Evolutionary conservation across 306 rosid species (phyloP), one percentile per base, ranked within the genome.

Genomic region (Fragaria nilgerrensis): DNA sequence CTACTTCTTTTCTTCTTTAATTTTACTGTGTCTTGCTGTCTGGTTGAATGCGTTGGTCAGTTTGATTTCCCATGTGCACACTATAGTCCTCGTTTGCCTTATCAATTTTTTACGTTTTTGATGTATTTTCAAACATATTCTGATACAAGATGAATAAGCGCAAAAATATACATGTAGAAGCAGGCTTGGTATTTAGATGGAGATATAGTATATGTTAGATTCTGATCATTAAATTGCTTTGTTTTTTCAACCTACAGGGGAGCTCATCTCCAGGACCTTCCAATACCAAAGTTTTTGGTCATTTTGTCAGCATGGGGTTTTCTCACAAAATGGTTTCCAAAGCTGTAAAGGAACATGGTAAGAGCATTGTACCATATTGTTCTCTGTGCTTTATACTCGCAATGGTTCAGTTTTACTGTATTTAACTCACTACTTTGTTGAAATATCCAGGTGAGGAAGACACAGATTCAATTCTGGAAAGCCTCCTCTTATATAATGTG

Each of bases 241-340:
- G 29, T 56, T n/a, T 86, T 70, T 78, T 77, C 48, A 66, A 41
- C 69, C 73, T 79, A 12, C 63, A 94, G 98, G 91, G 88, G 74
- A 79, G 89, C 82, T 82, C 93, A n/a, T 83, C 85, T 77, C 82
- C 90, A 58, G 90, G 92, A 82, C 79, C 87, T 15, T 89, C 95
- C 65, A 84, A 85, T 78, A 77, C 93, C 77, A 92, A 89, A 92
- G 75, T 85, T n/a, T n/a, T 85, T 59, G 89, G 85, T 77, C 82
- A 84, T 76, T 90, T 94, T 70, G 79, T 89, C 34, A 82, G 82
- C 52, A 94, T 94, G 98, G 98, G 98, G 19, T 94, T 94, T 86
- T 78, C 93, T 25, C 73, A 75, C 61, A 88, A 86, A 76, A 29
- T 94, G 89, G 96, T 94, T 69, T 73, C 84, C 37, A 94, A 89